Evolutionary conservation across 2,329 filamentous ascomycete species (phyloP), one percentile per base, ranked within the genome.

Genomic region (Knoxdaviesia capensis): DNA sequence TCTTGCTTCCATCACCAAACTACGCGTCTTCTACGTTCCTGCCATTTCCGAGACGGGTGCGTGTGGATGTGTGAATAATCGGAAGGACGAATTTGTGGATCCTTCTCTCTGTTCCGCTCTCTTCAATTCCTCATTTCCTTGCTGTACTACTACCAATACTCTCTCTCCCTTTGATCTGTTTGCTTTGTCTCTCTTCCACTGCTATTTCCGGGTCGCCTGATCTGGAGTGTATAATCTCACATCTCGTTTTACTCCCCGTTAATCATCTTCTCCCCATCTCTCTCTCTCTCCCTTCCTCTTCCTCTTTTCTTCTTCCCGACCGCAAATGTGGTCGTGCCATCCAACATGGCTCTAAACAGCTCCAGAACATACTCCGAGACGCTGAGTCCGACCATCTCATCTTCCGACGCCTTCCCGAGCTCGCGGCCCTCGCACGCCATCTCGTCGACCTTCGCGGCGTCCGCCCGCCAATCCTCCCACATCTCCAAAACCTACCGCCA

Each of bases 401-500:
- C 44, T 8, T 49, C 48, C 45, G 53, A 55, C 51, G 66, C 59
- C 50, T 67, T 68, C 53, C 57, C 62, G 51, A 71, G 76, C 42
- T 59, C 60, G 45, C 53, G 64, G 39, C 61, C 74, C 43, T 73
- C 77, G 36, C 72, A 74, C 44, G 83, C 83, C 46, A 73, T 82
- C 51, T 74, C 78, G 42, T 81, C 77, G 44, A 65, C 84, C 40
- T 71, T 74, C 31, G 74, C 74, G 41, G 71, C 78, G 40, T 62
- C 65, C 31, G 63, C 69, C 29, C 76, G 77, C 42, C 73, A 76
- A 42, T 68, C 77, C 38, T 78, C 74, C 40, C 74, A 82, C 53
- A 81, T 94, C 53, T 90, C 88, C 50, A 90, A 90, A 60, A 81
- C 81, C 31, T 96, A 96, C 63, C 84, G 88, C 49, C 86, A 94